Conservation (phyloP, 2,329 filamentous ascomycete species). For the Sphaceloma murrayae region DNA sequence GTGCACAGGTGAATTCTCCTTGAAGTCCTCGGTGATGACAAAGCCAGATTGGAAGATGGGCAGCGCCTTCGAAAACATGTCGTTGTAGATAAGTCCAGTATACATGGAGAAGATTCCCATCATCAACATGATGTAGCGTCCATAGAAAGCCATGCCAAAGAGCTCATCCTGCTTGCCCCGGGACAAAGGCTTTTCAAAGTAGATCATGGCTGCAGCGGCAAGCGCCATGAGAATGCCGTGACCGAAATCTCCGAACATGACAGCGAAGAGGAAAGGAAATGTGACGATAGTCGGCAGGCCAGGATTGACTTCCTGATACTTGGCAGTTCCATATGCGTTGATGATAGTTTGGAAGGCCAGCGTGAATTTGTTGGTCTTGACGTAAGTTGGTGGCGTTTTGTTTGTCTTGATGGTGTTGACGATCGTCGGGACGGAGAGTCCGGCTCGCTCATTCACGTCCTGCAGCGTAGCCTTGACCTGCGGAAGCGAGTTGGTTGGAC, state of each 20-base stretch:
- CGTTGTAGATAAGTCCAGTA: constrained; percentile 95
- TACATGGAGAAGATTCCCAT: constrained; percentile 98
- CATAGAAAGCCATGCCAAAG: constrained; percentile 97
- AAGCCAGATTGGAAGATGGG: constrained; percentile 84
- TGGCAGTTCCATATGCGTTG: constrained; percentile 94
- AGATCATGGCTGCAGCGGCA: constrained; percentile 84
- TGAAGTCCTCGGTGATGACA: constrained; percentile 65
- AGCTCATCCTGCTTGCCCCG: constrained; percentile 91
- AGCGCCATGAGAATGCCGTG: constrained; percentile 83
- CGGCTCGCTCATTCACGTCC: constrained; percentile 92
- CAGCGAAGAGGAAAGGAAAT: constrained; percentile 98
- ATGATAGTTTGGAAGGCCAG: constrained; percentile 98
- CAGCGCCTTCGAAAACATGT: constrained; percentile 88
- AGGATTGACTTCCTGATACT: constrained; percentile 95
- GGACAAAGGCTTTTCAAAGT: constrained; percentile 77
- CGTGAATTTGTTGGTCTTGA: constrained; percentile 98
- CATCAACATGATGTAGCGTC: constrained; percentile 94
- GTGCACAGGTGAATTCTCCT: constrained; percentile 52
- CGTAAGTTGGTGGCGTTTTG: constrained; percentile 93
- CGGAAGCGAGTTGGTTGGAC: constrained; percentile 79
- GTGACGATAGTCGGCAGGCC: constrained; percentile 91
- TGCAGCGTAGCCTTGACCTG: constrained; percentile 88
- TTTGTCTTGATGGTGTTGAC: constrained; percentile 96
- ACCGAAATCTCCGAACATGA: constrained; percentile 99
- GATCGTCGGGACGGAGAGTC: constrained; percentile 93